Evolutionary conservation across 2,329 filamentous ascomycete genomes (phyloP).

Genomic region (Pseudocercospora ulei): DNA sequence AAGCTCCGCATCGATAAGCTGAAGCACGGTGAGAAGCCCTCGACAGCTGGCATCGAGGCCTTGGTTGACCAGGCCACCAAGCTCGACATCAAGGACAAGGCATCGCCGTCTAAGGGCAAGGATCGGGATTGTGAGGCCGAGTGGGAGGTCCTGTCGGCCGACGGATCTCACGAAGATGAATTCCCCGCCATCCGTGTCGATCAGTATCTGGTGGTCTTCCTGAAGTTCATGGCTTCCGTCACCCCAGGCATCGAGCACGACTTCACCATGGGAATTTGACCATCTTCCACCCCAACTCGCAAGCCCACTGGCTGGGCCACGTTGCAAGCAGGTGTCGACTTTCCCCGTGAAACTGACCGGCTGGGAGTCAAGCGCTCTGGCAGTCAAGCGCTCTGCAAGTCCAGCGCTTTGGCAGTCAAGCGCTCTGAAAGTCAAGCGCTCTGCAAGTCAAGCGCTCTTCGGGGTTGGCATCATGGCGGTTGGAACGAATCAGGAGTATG

Average conservation of each 20-base stretch:
- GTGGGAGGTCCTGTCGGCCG: slow-evolving; percentile 52
- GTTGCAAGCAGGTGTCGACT: slow-evolving; percentile 27
- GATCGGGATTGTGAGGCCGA: slow-evolving; percentile 47
- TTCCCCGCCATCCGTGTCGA: slow-evolving; percentile 79
- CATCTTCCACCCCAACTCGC: slow-evolving; percentile 18
- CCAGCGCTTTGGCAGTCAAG: slow-evolving; percentile 26
- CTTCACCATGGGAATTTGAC: slow-evolving; percentile 86
- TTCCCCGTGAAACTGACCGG: slow-evolving; percentile 28
- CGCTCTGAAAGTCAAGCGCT: no score
- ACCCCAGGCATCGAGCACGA: slow-evolving; percentile 96
- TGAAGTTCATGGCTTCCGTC: slow-evolving; percentile 66
- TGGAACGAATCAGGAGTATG: slow-evolving; percentile 23
- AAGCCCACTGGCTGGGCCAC: slow-evolving; percentile 22
- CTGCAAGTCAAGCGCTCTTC: slow-evolving; percentile 28
- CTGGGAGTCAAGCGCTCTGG: no score
- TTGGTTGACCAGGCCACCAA: slow-evolving; percentile 67
- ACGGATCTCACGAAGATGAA: slow-evolving; percentile 53
- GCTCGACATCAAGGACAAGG: slow-evolving; percentile 50
- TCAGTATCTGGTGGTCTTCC: slow-evolving; percentile 76
- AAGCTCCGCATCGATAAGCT: slow-evolving; percentile 81
- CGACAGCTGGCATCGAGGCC: slow-evolving; percentile 63
- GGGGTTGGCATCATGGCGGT: slow-evolving; percentile 29
- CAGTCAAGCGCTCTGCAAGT: no score
- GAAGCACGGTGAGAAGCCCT: slow-evolving; percentile 44
- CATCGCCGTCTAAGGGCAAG: slow-evolving; percentile 38